Evolutionary conservation across 108 stramenopile genomes (phyloP).

Genomic region (Mediolabrus comicus): DNA sequence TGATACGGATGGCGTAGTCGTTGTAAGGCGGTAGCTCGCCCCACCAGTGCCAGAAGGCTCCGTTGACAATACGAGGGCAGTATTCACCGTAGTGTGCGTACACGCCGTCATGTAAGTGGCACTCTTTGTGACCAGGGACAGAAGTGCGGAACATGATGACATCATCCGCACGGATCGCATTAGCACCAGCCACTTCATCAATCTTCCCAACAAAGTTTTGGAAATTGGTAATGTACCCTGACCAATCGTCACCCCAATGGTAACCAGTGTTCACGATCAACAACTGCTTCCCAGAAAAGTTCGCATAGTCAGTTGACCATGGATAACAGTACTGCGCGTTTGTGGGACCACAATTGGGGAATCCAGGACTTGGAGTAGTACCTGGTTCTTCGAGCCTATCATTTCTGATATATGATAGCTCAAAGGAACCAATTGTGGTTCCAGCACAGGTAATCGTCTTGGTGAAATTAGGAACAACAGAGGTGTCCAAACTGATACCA

Average conservation of each 20-base stretch:
- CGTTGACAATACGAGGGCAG: slow-evolving; percentile 19
- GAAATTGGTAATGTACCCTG: slow-evolving; percentile 26
- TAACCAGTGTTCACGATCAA: slow-evolving; percentile 32
- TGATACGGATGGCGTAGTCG: slow-evolving; percentile 41
- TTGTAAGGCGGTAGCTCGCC: slow-evolving; percentile 43
- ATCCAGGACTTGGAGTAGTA: slow-evolving; percentile 28
- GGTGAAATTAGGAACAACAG: slow-evolving; percentile 42
- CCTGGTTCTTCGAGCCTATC: slow-evolving; percentile 37
- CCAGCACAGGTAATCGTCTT: slow-evolving; percentile 30
- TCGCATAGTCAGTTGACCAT: slow-evolving; percentile 20
- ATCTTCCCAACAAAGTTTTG: slow-evolving; percentile 29
- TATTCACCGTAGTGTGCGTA: slow-evolving; percentile 13
- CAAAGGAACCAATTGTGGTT: slow-evolving; percentile 11
- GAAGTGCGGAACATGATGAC: slow-evolving; percentile 45
- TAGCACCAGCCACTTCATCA: slow-evolving; percentile 13
- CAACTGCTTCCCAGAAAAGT: slow-evolving; percentile 20
- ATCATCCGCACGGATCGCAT: slow-evolving; percentile 27
- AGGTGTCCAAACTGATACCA: slow-evolving; percentile 31
- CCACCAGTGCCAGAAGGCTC: slow-evolving; percentile 46
- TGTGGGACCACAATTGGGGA: slow-evolving; percentile 28
- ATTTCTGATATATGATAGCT: slow-evolving; percentile 36
- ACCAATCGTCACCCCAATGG: slow-evolving; percentile 38
- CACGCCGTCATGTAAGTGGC: slow-evolving; percentile 29
- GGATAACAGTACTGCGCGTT: slow-evolving; percentile 40
- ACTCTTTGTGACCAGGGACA: slow-evolving; percentile 48